Base-by-base conservation (phyloP, 2,329 filamentous ascomycete species). In the Diaporthe humulicola region DNA sequence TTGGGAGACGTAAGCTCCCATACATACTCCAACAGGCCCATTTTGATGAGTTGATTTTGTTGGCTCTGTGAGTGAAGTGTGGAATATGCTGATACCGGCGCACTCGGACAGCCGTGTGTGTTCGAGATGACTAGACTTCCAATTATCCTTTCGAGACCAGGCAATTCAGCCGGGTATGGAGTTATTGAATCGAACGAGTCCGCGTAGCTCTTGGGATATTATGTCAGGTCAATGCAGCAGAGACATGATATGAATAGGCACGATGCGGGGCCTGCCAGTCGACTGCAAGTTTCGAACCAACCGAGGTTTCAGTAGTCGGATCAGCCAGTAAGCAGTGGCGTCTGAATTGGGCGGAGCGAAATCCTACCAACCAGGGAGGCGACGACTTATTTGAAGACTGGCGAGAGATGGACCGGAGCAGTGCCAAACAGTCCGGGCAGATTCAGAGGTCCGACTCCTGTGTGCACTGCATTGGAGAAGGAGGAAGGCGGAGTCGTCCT, bases 11-110 rank as follows among this genome's bases (percentile, higher is more conserved):
- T 78, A 74, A 85, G 81, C 74, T 84, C 83, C 76, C 89, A 61
- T 40, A 88, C 73, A 45, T 83, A 78, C 78, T 91, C 89, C 67
- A 91, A 81, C 30, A 90, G 81, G 78, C 89, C 85, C 85, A 90
- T 90, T 73, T 40, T 81, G 77, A 52, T 33, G 17, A 64, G 42
- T 3, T 54, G 40, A 6, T 10, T 28, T 38, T 15, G n/a, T 52
- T 19, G 48, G n/a, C 17, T 14, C 28, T 1, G 22, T 38, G 22
- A 54, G 25, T 42, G 45, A 10, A 38, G 14, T 12, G 33, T 45
- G 36, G 9, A 17, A 30, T 30, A 30, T 30, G 25, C 25, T 22
- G 14, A 71, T 25, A 25, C 2, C 40, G 33, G 33, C 12, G 33
- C 15, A 52, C 22, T 25, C 9, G 7, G 22, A 19, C 48, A 9